Percentiles rank a stretch among this genome's conserved stretches.
Conservation (phyloP, 2,329 filamentous ascomycete species). For the Aspergillus flavus region DNA sequence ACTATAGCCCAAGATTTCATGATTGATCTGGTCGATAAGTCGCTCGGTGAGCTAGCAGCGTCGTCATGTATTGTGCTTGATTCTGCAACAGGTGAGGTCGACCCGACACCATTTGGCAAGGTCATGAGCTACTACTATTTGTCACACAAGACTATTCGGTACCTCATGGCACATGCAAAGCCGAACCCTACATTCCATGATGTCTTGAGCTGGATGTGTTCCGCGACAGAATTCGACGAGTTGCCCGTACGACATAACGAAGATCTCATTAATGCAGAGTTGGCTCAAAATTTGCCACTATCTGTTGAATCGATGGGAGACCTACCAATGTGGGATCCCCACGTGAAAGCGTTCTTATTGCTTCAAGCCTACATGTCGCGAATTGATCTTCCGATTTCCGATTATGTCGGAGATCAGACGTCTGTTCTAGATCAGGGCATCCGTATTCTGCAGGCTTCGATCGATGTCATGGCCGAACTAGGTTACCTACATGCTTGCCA, state of each 20-base stretch:
- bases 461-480: conserved; percentile 92
- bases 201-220: conserved; percentile 87
- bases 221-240: conserved; percentile 94
- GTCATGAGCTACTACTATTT: conserved; percentile 99
- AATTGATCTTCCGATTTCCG: conserved; percentile 87
- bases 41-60: conserved; percentile 76
- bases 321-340: conserved; percentile 96
- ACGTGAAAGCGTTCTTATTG: conserved; percentile 92
- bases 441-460: conserved; percentile 92
- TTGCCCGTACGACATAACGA: conserved; percentile 97
- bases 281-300: conserved; percentile 80
- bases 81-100: conserved; percentile 79
- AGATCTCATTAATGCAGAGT: conserved; percentile 90
- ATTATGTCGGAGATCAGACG: conserved; percentile 93
- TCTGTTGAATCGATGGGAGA: conserved; percentile 60
- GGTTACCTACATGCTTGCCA: conserved; percentile 75
- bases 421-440: conserved; percentile 92
- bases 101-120: conserved; percentile 88
- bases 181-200: conserved; percentile 76
- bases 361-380: conserved; percentile 94
- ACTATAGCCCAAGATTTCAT: conserved; percentile 91
- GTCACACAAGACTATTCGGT: conserved; percentile 90
- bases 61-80: conserved; percentile 83
- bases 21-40: conserved; percentile 87
- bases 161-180: conserved; percentile 76